Conservation (phyloP, 2,329 filamentous ascomycete genomes). For the Claviceps sp. region DNA sequence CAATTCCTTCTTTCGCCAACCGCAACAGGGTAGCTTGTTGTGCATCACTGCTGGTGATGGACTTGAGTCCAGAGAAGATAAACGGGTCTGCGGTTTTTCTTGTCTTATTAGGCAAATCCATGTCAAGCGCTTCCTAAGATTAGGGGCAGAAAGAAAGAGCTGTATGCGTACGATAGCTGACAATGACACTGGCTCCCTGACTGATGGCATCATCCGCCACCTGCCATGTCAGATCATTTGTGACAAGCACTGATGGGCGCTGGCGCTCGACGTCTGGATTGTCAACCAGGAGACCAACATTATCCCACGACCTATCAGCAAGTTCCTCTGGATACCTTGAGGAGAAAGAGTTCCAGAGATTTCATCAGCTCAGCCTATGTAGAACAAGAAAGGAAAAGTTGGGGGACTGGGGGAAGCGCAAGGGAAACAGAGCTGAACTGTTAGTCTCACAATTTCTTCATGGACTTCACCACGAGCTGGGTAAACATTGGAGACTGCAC, state of each 20-base stretch:
- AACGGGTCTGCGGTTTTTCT: conserved; percentile 57
- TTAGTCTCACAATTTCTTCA: conserved; percentile 60
- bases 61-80: conserved; percentile 88
- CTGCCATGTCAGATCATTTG: conserved; percentile 78
- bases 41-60: conserved; percentile 67
- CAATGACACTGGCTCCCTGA: conserved; percentile 61
- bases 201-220: conserved; percentile 84
- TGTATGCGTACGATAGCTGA: conserved; percentile 67
- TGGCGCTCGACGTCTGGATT: conserved; percentile 23
- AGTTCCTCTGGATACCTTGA: conserved; percentile 77
- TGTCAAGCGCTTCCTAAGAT: too few relatives aligned
- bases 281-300: conserved; percentile 68
- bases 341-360: not conserved
- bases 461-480: conserved; percentile 56
- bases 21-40: conserved; percentile 78
- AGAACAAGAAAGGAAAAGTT: not conserved
- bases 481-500: conserved; percentile 29
- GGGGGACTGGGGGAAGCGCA: not conserved
- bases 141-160: not conserved
- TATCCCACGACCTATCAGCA: conserved; percentile 87
- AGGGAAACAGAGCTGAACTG: not conserved
- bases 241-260: conserved; percentile 36
- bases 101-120: not conserved
- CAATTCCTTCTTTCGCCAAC: conserved; percentile 74
- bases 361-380: not conserved